phyloP scores from a whole-genome alignment of 345 rosid genomes.

The Excoecaria agallocha region DNA sequence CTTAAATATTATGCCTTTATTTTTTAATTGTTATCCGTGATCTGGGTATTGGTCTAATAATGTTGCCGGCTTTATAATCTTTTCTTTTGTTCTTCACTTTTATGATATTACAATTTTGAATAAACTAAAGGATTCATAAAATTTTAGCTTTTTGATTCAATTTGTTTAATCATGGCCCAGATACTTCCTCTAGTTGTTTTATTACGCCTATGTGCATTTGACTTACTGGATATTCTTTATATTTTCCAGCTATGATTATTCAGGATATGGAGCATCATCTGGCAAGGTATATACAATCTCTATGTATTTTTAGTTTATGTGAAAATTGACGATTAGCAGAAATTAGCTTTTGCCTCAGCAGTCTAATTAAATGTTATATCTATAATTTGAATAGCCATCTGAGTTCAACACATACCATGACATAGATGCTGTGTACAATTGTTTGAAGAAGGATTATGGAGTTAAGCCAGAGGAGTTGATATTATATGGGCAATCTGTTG shows the following conservation, averaged over 20 bases:
- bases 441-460: constrained; percentile 69
- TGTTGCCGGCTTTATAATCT: constrained; percentile 7
- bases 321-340: neutral
- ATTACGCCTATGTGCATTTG: neutral
- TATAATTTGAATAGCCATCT: constrained; percentile 54
- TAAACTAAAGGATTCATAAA: neutral
- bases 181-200: neutral
- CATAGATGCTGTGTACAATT: constrained; percentile 83
- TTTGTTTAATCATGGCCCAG: neutral
- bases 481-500: constrained; percentile 93
- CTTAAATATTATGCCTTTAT: no score
- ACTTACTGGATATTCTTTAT: neutral
- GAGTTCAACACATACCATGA: constrained; percentile 92
- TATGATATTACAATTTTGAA: neutral
- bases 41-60: neutral
- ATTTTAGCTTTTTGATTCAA: no score
- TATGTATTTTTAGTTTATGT: neutral
- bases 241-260: constrained; percentile 84
- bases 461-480: constrained; percentile 79
- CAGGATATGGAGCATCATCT: constrained; percentile 98
- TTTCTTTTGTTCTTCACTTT: neutral
- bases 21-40: no score
- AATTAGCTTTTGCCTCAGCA: no score
- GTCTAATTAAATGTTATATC: neutral
- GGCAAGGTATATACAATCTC: constrained; percentile 67